Evolutionary conservation across 768 basidiomycete genomes (phyloP).

Genomic region (Daedaleopsis nitida): DNA sequence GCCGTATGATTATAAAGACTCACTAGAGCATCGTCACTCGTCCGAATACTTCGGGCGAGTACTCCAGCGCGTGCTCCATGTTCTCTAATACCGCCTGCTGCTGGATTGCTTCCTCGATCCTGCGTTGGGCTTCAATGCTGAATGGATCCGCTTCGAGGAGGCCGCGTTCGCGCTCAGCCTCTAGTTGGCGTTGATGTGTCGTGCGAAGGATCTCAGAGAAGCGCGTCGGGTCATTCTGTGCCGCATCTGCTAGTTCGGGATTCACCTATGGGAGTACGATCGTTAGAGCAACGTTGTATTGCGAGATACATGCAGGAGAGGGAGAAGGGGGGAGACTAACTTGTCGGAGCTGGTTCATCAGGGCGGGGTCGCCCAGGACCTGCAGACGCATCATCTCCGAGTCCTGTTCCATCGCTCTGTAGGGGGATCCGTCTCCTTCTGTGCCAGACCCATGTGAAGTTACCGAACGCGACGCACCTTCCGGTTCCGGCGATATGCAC

Average conservation of each 20-base stretch:
- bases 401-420: conserved; percentile 74
- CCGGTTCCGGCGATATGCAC: conserved; percentile 43
- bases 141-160: conserved; percentile 85
- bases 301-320: background rate
- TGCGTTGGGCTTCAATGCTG: conserved; percentile 87
- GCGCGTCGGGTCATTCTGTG: conserved; percentile 61
- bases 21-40: conserved; percentile 97
- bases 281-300: background rate
- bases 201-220: conserved; percentile 77
- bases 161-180: conserved; percentile 63
- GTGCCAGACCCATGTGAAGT: background rate
- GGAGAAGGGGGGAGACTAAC: conserved; percentile 41
- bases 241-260: conserved; percentile 81
- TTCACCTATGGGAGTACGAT: conserved; percentile 34
- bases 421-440: background rate
- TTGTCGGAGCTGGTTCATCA: conserved; percentile 73
- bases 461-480: conserved; percentile 33
- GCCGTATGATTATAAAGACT: conserved; percentile 34
- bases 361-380: conserved; percentile 76
- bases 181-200: conserved; percentile 53
- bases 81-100: conserved; percentile 92
- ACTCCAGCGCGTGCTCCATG: conserved; percentile 91
- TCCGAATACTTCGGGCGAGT: conserved; percentile 91
- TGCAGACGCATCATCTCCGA: conserved; percentile 91
- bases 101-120: conserved; percentile 91